phyloP scores from a whole-genome alignment of 345 rosid species.

The Jatropha curcas region DNA sequence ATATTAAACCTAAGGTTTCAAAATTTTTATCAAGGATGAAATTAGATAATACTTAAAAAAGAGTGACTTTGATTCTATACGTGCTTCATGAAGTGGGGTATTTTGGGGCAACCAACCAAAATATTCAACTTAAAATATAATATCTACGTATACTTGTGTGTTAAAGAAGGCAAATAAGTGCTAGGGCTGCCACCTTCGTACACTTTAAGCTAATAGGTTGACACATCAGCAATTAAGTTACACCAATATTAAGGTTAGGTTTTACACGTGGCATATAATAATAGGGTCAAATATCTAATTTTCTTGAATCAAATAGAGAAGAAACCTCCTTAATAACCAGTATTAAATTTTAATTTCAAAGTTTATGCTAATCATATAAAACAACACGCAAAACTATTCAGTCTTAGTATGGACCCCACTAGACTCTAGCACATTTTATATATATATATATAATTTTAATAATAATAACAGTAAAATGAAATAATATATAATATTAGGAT shows the following conservation, averaged over 20 bases:
- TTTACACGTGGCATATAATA: conserved; percentile 16
- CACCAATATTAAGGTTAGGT: conserved; percentile 19
- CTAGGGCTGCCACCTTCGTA: background rate
- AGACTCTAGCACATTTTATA: no score
- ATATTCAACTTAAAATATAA: conserved; percentile 4
- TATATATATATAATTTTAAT: no score
- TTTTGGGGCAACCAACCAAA: background rate
- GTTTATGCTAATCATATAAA: background rate
- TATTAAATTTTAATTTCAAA: background rate
- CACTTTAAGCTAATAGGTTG: background rate
- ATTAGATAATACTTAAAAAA: background rate
- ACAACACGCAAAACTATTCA: conserved; percentile 28
- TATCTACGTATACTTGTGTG: background rate
- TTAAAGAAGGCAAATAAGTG: background rate
- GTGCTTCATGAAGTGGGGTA: background rate
- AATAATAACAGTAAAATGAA: no score
- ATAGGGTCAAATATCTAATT: conserved; percentile 5
- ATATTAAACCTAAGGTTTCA: no score
- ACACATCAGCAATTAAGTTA: background rate
- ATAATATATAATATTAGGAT: no score
- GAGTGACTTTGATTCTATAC: background rate
- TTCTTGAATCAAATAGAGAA: conserved; percentile 11
- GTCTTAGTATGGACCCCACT: conserved; percentile 22
- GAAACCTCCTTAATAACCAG: conserved; percentile 28
- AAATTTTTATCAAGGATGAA: no score